Conservation (phyloP, 2,329 filamentous ascomycete genomes). For the Acrocalymma vagum region DNA sequence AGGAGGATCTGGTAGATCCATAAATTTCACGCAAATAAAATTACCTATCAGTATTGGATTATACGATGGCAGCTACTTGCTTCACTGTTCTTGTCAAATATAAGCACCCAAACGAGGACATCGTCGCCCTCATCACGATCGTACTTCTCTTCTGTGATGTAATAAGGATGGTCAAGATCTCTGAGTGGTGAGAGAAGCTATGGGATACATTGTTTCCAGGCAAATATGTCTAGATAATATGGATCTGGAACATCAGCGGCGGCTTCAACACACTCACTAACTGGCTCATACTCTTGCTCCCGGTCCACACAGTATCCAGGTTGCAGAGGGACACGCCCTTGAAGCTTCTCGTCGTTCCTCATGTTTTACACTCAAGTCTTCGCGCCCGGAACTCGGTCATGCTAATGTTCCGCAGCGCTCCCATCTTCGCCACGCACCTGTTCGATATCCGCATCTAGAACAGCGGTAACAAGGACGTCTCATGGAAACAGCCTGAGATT, state of each 20-base stretch:
- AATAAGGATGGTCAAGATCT: constrained; percentile 20
- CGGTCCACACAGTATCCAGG: constrained; percentile 18
- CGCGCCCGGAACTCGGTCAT: neutral
- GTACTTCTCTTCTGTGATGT: constrained; percentile 13
- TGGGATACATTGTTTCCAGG: constrained; percentile 15
- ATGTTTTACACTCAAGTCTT: constrained; percentile 14
- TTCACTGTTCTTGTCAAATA: too few relatives aligned
- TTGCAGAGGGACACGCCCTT: constrained; percentile 15
- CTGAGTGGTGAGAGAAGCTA: constrained; percentile 19
- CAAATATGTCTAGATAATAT: constrained; percentile 11
- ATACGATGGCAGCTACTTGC: too few relatives aligned
- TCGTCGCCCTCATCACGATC: constrained; percentile 10
- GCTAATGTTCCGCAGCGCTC: constrained; percentile 9
- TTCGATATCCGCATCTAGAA: constrained; percentile 14
- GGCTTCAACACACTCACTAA: constrained; percentile 21
- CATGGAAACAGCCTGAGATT: constrained; percentile 21
- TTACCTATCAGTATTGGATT: too few relatives aligned
- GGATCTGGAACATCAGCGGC: constrained; percentile 19
- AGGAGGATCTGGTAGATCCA: too few relatives aligned
- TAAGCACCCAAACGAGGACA: too few relatives aligned
- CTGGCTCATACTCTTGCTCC: constrained; percentile 22
- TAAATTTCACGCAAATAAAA: too few relatives aligned
- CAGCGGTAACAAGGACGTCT: constrained; percentile 14
- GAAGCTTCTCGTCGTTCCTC: constrained; percentile 21
- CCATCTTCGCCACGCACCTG: constrained; percentile 15